Percentiles rank a stretch among this genome's conserved stretches.
These are phyloP conservation scores for Pseudozyma thailandica DNA, from an alignment of 1,284 basidiomycete species.

Conservation along the genomic window DNA sequence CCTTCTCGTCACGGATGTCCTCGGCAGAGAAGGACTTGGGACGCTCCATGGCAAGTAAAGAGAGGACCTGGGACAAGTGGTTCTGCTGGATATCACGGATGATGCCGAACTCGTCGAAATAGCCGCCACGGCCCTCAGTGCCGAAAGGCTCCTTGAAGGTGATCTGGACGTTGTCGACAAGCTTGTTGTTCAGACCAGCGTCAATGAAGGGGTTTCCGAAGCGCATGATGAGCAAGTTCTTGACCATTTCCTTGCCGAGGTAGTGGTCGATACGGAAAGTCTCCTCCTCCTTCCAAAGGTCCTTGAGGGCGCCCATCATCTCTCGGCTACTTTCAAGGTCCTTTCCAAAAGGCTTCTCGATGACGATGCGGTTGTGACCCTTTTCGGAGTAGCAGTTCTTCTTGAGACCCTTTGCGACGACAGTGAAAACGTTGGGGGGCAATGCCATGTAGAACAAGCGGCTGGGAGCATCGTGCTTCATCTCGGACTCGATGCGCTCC, in stretches of 20 bases:
- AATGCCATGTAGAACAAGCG: constrained; percentile 67
- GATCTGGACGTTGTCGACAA: constrained; percentile 68
- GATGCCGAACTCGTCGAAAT: constrained; percentile 70
- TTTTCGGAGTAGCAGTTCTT: constrained; percentile 63
- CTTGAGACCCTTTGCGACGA: constrained; percentile 64
- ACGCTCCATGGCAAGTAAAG: constrained; percentile 68
- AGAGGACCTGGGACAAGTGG: constrained; percentile 68
- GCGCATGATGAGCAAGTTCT: constrained; percentile 66
- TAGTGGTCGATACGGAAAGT: constrained; percentile 68
- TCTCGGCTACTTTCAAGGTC: constrained; percentile 64
- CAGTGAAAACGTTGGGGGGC: constrained; percentile 65
- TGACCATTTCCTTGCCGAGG: constrained; percentile 68
- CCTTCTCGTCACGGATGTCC: constrained; percentile 68
- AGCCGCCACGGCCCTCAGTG: constrained; percentile 69
- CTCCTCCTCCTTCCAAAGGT: constrained; percentile 66
- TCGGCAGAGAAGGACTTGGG: constrained; percentile 67
- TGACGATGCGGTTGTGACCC: constrained; percentile 64
- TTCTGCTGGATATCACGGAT: constrained; percentile 69
- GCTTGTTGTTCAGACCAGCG: constrained; percentile 64
- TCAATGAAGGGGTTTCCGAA: constrained; percentile 67
- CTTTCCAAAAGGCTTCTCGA: constrained; percentile 67
- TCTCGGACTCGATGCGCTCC: constrained; percentile 52
- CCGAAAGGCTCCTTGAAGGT: constrained; percentile 69
- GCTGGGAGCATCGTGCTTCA: constrained; percentile 47
- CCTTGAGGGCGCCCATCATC: constrained; percentile 66